Evolutionary conservation across 1,284 basidiomycete genomes (phyloP), one percentile per base, ranked within the genome.

Genomic region (Moniliella sp.): DNA sequence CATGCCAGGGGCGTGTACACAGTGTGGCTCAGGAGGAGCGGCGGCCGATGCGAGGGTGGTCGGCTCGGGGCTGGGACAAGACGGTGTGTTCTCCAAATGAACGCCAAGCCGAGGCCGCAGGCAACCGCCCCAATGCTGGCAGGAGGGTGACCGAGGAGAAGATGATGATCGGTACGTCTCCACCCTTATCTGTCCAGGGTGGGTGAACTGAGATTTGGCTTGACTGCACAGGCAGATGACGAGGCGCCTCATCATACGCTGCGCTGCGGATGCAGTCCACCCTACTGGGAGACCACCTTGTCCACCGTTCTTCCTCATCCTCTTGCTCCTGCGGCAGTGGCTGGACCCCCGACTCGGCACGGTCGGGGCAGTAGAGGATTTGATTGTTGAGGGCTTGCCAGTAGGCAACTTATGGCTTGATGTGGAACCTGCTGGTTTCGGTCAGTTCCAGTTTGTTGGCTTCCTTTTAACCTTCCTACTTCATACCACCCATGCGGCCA

Each of bases 231-330:
- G n/a, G n/a, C n/a, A n/a, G n/a, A n/a, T n/a, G n/a, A n/a, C n/a
- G n/a, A n/a, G 4, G 50, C 86, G 72, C 75, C 84, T 0, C 97
- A 99, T 58, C 71, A 75, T 25, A 69, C 75, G 14, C 91, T 88
- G 1, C 75, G 86, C 37, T 73, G 76, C 7, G 88, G 97, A 56
- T 72, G 81, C 0, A 83, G 81, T 0, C 91, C 88, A 0, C 73
- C 83, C 0, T 97, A 97, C 62, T 94, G 83, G 80, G 88, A 97
- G 61, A 93, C 81, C 1, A 86, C 83, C 0, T 74, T 94, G 10
- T 78, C 88, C 8, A 48, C 48, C 12, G 44, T 43, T 11, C 47
- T 39, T 9, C 30, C 45, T 0, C 46, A 48, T 33, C 45, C 50
- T 37, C 73, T 82, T 2, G 66, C 66, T 65, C 65, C 30, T 62